Evolutionary conservation across 306 rosid genomes (phyloP), one percentile per base, ranked within the genome.

Genomic region (Vachellia pachyceras): DNA sequence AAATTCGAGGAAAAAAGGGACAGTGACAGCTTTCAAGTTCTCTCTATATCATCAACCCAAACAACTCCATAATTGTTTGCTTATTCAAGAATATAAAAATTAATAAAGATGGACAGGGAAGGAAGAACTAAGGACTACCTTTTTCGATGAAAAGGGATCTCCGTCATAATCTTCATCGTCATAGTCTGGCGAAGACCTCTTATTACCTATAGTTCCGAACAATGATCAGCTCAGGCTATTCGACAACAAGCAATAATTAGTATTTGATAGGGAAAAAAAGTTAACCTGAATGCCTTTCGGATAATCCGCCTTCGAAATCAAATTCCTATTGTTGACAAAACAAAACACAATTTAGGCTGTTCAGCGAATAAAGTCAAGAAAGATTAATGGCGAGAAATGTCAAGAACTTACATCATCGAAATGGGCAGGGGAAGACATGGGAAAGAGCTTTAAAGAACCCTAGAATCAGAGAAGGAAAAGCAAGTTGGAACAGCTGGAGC

Each of bases 241-340:
- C 73, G 70, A 73, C 7, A 25, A 18, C 45, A 33, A 5, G 46
- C 29, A 18, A 52, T 50, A 63, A 29, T 68, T 72, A 75, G 64
- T 3, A 40, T 46, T 61, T 35, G 29, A 71, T 25, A 77, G n/a
- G 10, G 36, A 69, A 72, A 12, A n/a, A 69, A 72, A 10, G 23
- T 82, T 54, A 69, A 89, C 95, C 97, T 50, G 97, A 79, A 23
- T 86, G 94, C 72, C 87, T 84, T 81, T 89, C 98, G 45, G 78
- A 47, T 73, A 90, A 82, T 52, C 83, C 91, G 33, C 93, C 97
- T 72, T 94, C 97, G 55, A 91, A 94, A 88, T 91, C 98, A 80
- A 91, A 96, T 15, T 94, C 98, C 97, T 94, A 75, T 10, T 60
- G 8, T 52, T 36, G 78, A n/a, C 68, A 77, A 55, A n/a, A 1